These are phyloP conservation scores for Stephanodiscus triporus DNA, from an alignment of 108 stramenopile genomes.

Conservation along the genomic window DNA sequence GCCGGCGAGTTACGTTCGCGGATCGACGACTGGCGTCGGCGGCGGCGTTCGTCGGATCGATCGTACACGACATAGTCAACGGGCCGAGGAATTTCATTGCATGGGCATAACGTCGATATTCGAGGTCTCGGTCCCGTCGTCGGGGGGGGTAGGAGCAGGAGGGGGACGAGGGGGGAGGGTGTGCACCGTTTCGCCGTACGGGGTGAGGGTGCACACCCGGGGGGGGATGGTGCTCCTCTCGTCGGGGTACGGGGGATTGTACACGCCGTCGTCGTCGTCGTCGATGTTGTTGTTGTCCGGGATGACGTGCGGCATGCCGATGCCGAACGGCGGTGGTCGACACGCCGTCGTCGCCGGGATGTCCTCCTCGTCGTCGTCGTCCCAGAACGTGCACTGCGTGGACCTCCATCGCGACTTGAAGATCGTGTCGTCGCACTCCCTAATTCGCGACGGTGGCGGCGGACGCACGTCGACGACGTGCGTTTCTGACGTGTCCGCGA, in stretches of 20 bases:
- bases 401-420: conserved; percentile 74
- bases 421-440: conserved; percentile 65
- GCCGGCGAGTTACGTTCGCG: conserved; percentile 23
- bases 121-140: conserved; percentile 30
- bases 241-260: neutral
- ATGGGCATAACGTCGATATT: conserved; percentile 58
- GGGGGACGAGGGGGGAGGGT: neutral
- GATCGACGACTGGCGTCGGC: neutral
- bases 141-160: conserved; percentile 34
- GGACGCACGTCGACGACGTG: conserved; percentile 9
- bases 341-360: conserved; percentile 72
- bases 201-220: conserved; percentile 70
- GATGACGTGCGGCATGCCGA: conserved; percentile 41
- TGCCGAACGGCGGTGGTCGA: conserved; percentile 11
- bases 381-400: conserved; percentile 65
- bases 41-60: no score
- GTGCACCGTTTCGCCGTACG: conserved; percentile 63
- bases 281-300: conserved; percentile 50
- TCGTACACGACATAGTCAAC: no score
- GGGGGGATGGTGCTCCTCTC: conserved; percentile 63
- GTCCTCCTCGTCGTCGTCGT: neutral
- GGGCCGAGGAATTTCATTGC: conserved; percentile 35
- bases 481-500: conserved; percentile 64
- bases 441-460: conserved; percentile 28
- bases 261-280: no score